Percentiles rank a stretch among this genome's conserved stretches.
Evolutionary conservation across 2,329 filamentous ascomycete species (phyloP).

Genomic region (Fusarium virguliforme): DNA sequence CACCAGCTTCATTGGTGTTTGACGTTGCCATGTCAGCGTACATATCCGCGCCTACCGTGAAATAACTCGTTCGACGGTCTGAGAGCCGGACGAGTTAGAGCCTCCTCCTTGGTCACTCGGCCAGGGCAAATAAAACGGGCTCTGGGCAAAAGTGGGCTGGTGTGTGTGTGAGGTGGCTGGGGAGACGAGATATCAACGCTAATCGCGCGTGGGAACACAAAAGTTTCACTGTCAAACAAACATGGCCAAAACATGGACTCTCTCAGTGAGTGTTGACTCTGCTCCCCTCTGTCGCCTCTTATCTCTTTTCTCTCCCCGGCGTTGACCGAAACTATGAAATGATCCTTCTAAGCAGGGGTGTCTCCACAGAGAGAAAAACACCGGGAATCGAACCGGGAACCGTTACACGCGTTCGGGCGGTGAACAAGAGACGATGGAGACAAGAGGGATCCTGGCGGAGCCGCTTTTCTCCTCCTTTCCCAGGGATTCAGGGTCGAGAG

Average conservation of each 20-base stretch:
- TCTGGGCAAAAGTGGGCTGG: conserved; percentile 6
- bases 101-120: background rate
- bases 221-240: background rate
- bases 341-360: conserved; percentile 24
- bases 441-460: conserved; percentile 5
- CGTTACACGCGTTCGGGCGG: conserved; percentile 36
- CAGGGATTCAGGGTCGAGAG: conserved; percentile 5
- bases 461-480: background rate
- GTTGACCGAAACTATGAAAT: conserved; percentile 23
- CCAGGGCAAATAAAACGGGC: background rate
- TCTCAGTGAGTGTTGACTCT: conserved; percentile 9
- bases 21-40: background rate
- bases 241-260: no score
- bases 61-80: background rate
- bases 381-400: conserved; percentile 27
- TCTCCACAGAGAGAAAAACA: conserved; percentile 1
- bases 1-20: background rate
- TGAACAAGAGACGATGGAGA: conserved; percentile 7
- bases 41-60: conserved; percentile 7
- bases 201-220: background rate
- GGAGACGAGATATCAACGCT: conserved; percentile 8
- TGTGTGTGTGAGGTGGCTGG: conserved; percentile 1
- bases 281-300: conserved; percentile 25
- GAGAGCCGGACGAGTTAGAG: conserved; percentile 2
- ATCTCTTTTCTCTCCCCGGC: conserved; percentile 32